Conservation (phyloP, 176 grass and related monocot genomes). For the Carex kokanica region DNA sequence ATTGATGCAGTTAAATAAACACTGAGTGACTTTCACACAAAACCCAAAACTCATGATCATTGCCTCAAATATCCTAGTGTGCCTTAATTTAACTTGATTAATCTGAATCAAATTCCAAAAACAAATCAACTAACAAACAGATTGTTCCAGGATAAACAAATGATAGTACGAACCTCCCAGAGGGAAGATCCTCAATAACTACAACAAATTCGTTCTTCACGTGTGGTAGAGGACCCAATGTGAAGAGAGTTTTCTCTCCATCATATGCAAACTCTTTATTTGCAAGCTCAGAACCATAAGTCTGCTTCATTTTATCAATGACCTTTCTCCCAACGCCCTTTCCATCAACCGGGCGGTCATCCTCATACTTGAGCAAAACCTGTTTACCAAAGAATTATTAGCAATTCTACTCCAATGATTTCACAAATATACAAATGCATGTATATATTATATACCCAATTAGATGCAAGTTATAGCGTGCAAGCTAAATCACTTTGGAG, state of each 20-base stretch:
- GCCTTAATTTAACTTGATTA: no score
- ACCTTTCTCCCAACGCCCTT: conserved; percentile 68
- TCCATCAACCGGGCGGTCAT: conserved; percentile 70
- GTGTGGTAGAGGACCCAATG: conserved; percentile 67
- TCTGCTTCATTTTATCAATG: conserved; percentile 71
- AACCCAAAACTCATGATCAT: not conserved
- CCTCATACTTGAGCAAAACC: conserved; percentile 85
- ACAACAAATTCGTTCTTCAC: conserved; percentile 68
- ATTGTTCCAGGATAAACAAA: no score
- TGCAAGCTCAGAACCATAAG: conserved; percentile 50
- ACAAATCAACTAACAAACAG: not conserved
- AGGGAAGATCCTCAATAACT: conserved; percentile 59
- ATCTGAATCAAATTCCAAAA: not conserved
- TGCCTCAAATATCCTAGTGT: no score
- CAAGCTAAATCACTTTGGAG: no score
- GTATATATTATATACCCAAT: not conserved
- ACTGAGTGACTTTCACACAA: not conserved
- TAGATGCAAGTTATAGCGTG: not conserved
- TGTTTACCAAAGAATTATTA: conserved; percentile 17
- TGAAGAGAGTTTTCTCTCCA: conserved; percentile 85
- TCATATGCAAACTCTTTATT: conserved; percentile 90
- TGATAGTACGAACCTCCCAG: conserved; percentile 40
- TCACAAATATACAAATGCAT: not conserved
- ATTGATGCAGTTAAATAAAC: not conserved
- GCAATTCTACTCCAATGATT: conserved; percentile 1